Evolutionary conservation across 2,329 filamentous ascomycete species (phyloP).

Genomic region (Hymenoscyphus fraxineus): DNA sequence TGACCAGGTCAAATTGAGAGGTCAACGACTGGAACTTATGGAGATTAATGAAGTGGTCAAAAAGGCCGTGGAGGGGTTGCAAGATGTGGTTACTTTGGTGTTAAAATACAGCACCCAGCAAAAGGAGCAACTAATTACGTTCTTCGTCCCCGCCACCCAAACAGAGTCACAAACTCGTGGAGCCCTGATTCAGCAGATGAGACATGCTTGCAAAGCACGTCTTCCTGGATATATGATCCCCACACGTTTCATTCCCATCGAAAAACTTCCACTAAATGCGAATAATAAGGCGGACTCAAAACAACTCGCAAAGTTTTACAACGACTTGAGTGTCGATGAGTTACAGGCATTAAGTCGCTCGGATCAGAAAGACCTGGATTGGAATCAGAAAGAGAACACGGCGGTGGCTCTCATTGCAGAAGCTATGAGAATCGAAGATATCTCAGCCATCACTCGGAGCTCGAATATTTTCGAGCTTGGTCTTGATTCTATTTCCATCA

Average conservation of each 20-base stretch:
- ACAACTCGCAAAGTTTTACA: slow-evolving; percentile 63
- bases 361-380: slow-evolving; percentile 31
- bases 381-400: slow-evolving; percentile 40
- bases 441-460: slow-evolving; percentile 40
- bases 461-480: slow-evolving; percentile 82
- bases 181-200: slow-evolving; percentile 45
- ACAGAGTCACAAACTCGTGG: slow-evolving; percentile 32
- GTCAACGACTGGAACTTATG: slow-evolving; percentile 82
- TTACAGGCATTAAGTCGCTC: slow-evolving; percentile 53
- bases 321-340: slow-evolving; percentile 51
- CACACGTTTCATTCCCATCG: slow-evolving; percentile 71
- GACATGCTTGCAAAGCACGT: slow-evolving; percentile 61
- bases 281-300: slow-evolving; percentile 89
- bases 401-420: slow-evolving; percentile 53
- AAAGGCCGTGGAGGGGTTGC: slow-evolving; percentile 52
- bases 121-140: slow-evolving; percentile 81
- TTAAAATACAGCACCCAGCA: slow-evolving; percentile 65
- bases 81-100: slow-evolving; percentile 73
- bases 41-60: slow-evolving; percentile 87
- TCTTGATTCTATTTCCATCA: slow-evolving; percentile 81
- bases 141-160: slow-evolving; percentile 49
- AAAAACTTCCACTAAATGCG: slow-evolving; percentile 71
- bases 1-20: slow-evolving; percentile 87
- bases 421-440: slow-evolving; percentile 35
- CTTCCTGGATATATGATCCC: slow-evolving; percentile 89